Conservation (phyloP, 306 rosid species). For the Fagus crenata region DNA sequence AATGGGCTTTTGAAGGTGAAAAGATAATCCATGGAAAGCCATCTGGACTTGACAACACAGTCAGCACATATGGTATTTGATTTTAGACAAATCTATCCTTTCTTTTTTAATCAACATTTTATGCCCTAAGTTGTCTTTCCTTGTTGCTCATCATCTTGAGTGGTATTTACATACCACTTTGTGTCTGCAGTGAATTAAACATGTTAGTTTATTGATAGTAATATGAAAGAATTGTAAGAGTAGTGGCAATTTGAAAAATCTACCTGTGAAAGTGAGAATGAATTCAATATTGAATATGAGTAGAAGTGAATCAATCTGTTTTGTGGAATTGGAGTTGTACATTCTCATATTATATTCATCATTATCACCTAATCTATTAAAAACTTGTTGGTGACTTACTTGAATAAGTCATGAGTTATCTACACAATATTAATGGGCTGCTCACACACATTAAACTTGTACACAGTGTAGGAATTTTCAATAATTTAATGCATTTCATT, state of each 20-base stretch:
- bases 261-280: constrained; percentile 1
- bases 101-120: not conserved
- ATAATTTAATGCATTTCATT: not conserved
- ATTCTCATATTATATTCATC: constrained; percentile 5
- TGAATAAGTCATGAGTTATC: constrained; percentile 8
- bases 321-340: constrained; percentile 1
- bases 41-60: constrained; percentile 95
- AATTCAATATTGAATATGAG: not conserved
- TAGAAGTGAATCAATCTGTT: not conserved
- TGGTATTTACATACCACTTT: constrained; percentile 2
- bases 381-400: constrained; percentile 4
- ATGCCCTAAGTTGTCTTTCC: constrained; percentile 8
- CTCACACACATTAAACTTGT: not conserved
- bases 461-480: not conserved
- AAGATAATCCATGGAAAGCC: constrained; percentile 94
- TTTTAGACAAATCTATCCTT: constrained; percentile 12
- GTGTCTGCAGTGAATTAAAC: constrained; percentile 3
- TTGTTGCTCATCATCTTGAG: not conserved
- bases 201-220: not conserved
- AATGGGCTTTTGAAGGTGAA: constrained; percentile 99
- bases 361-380: not conserved
- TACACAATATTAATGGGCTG: constrained; percentile 11
- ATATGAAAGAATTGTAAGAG: not conserved
- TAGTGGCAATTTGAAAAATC: not conserved
- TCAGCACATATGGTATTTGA: constrained; percentile 80